Evolutionary conservation across 371 early-diverging fungal species (phyloP).

Genomic region (Enterocytospora artemiae): DNA sequence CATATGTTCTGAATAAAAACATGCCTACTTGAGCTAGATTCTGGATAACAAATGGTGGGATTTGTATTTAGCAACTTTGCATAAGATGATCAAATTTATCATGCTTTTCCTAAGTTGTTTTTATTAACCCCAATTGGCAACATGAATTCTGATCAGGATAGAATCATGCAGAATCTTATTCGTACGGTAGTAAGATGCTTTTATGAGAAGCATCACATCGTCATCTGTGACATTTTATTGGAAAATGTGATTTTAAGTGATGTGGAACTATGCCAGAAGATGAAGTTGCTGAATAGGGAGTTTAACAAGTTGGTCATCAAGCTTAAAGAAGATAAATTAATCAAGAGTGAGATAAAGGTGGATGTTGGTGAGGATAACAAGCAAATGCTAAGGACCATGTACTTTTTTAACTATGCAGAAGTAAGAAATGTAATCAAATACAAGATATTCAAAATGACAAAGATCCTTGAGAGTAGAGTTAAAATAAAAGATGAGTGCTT

Average conservation of each 20-base stretch:
- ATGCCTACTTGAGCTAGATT: no score
- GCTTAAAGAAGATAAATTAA: constrained; percentile 56
- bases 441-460: constrained; percentile 58
- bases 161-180: constrained; percentile 47
- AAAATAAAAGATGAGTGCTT: constrained; percentile 35
- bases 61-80: no score
- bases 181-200: constrained; percentile 50
- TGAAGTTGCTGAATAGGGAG: constrained; percentile 57
- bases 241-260: constrained; percentile 52
- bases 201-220: constrained; percentile 55
- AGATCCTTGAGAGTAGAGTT: constrained; percentile 48
- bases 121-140: no score
- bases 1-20: no score
- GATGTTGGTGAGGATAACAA: constrained; percentile 48
- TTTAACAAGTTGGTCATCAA: constrained; percentile 52
- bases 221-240: constrained; percentile 56
- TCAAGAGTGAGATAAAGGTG: constrained; percentile 54
- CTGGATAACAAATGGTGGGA: no score
- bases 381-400: constrained; percentile 44
- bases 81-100: no score
- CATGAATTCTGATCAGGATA: constrained; percentile 42
- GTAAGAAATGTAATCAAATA: constrained; percentile 58
- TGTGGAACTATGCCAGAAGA: constrained; percentile 47
- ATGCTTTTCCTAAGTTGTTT: no score
- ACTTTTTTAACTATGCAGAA: constrained; percentile 55